phyloP scores from a whole-genome alignment of 805 yeast species.

The Nakazawaea sp. region DNA sequence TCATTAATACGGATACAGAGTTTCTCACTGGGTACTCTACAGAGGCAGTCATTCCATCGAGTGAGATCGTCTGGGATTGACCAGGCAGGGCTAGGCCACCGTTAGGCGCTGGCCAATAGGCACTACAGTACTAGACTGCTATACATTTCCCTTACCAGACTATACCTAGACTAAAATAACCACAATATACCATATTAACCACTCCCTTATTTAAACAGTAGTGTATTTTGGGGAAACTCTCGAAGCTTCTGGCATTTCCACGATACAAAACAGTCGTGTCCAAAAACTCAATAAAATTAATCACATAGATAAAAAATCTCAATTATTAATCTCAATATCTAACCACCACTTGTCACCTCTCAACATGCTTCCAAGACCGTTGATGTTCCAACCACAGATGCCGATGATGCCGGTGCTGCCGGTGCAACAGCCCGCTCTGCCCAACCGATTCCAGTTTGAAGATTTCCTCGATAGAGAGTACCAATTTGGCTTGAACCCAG shows the following conservation, averaged over 20 bases:
- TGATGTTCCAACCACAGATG: slow-evolving; percentile 7
- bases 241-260: no score
- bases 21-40: not conserved
- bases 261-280: no score
- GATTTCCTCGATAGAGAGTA: slow-evolving; percentile 75
- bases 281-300: no score
- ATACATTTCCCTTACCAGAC: no score
- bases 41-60: slow-evolving; percentile 4
- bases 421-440: slow-evolving; percentile 6
- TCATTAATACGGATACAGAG: slow-evolving; percentile 1
- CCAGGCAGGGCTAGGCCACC: not conserved
- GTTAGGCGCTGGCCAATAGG: no score
- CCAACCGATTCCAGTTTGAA: slow-evolving; percentile 53
- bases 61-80: slow-evolving; percentile 8
- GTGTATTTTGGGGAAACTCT: no score
- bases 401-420: slow-evolving; percentile 4
- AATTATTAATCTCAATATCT: no score
- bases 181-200: no score
- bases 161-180: no score
- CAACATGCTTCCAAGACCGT: slow-evolving; percentile 7
- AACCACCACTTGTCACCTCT: no score
- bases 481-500: slow-evolving; percentile 80
- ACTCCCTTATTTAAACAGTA: not conserved
- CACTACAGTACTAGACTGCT: no score
- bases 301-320: no score